Evolutionary conservation across 2,329 filamentous ascomycete genomes (phyloP), one percentile per base, ranked within the genome.

Genomic region (Escovopsis weberi): DNA sequence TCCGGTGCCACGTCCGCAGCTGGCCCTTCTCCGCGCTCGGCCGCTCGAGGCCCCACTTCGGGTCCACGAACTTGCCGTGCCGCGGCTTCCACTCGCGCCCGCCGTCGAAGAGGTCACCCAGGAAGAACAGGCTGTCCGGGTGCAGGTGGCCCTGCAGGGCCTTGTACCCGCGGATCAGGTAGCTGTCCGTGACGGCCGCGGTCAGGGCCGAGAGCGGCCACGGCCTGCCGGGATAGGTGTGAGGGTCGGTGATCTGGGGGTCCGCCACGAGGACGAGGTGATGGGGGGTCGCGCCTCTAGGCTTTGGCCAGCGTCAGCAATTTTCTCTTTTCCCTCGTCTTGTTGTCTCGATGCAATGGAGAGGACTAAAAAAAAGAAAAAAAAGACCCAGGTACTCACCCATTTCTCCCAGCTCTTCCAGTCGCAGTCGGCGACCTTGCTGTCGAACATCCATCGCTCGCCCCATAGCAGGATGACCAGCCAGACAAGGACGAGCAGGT

Each of bases 71-170:
- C 38, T 69, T 60, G 37, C 75, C 80, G 23, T 69, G 69, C 2
- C 62, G 66, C 11, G 88, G 89, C 51, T 80, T 82, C 91, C 91
- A 98, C 66, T 98, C 91, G 51, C 91, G 75, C 8, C 91, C 91
- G 4, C 91, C 91, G 56, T 98, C 91, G 54, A 98, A 95, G 1
- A 98, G 67, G 57, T 98, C 91, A 7, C 91, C 91, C 0, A 98
- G 68, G 56, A 98, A 96, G 56, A 95, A 76, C 1, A 94, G 69
- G 12, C 84, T 88, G 57, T 95, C 86, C 0, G 91, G 91, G n/a
- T 75, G 74, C 12, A 96, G 68, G 15, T 75, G 66, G 15, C 72
- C 66, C 55, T 94, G 86, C 45, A 96, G 72, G 42, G 80, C 73
- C n/a, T 69, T 74, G 59, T 93, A 96, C 8, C 83, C 80, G 36